Evolutionary conservation across 208 protist genomes (phyloP), one percentile per base, ranked within the genome.

Genomic region (Jaenimonas drosophilae): DNA sequence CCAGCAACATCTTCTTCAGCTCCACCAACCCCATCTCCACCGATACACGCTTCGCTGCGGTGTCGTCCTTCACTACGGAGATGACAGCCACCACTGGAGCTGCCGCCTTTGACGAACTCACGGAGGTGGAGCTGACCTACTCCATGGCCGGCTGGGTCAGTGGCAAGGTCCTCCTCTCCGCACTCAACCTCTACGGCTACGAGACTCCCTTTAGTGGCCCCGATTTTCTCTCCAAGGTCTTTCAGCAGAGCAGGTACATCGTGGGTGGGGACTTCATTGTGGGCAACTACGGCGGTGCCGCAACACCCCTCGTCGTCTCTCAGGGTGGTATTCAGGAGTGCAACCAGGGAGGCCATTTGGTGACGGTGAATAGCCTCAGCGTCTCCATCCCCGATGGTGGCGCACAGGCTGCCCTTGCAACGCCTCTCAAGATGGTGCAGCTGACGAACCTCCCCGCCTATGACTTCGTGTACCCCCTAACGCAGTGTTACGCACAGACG

Each of bases 311-410:
- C 19, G 37, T 25, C 7, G 6, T 42, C 7, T 17, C 23, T 11
- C 9, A 42, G 16, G 6, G 16, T 11, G 37, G 16, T 7, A 42
- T 21, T 7, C 23, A 20, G 7, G 19, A 42, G 37, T 42, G 37
- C 16, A 42, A 42, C 37, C 37, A 42, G 16, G 37, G 37, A 6
- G 37, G 9, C 16, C 37, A 42, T 42, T 25, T 20, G 7, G 37
- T 42, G 16, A 42, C 7, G 7, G 37, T 42, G 9, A 25, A 42
- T 20, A 11, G 19, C 30, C 30, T 34, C 14, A 14, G 9, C 30
- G n/a, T n/a, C n/a, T n/a, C n/a, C n/a, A n/a, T n/a, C n/a, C n/a
- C n/a, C n/a, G n/a, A n/a, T n/a, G n/a, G n/a, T n/a, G n/a, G n/a
- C n/a, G n/a, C n/a, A n/a, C n/a, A n/a, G n/a, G n/a, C n/a, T n/a